Evolutionary conservation across 306 rosid species (phyloP).

Genomic region (Albizia julibrissin): DNA sequence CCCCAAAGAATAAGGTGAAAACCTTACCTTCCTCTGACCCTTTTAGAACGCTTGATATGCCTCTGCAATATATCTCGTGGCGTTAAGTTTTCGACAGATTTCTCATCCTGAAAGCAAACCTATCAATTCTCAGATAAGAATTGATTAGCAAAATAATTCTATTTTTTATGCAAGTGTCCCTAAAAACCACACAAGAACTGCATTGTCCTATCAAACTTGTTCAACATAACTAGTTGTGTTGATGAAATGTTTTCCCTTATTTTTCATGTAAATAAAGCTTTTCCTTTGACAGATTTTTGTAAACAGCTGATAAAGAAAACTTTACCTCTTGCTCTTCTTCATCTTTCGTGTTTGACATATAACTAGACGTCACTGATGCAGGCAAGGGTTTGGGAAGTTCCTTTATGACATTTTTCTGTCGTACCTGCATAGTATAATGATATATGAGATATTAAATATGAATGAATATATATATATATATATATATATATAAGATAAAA

Average conservation of each 20-base stretch:
- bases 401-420: constrained; percentile 48
- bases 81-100: constrained; percentile 49
- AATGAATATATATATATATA: constrained; percentile 19
- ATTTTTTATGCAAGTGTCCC: constrained; percentile 2
- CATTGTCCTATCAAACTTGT: constrained; percentile 9
- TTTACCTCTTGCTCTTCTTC: constrained; percentile 58
- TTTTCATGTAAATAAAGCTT: constrained; percentile 20
- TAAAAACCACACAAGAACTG: neutral
- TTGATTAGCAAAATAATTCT: constrained; percentile 2
- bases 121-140: constrained; percentile 10
- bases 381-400: constrained; percentile 83
- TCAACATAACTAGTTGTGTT: constrained; percentile 13
- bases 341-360: constrained; percentile 52
- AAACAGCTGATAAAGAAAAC: constrained; percentile 24
- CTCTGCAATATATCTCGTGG: constrained; percentile 61
- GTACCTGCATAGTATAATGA: constrained; percentile 55
- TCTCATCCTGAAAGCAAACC: constrained; percentile 54
- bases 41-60: constrained; percentile 77
- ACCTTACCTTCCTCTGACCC: constrained; percentile 72
- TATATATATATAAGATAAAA: neutral
- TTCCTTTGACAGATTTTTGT: constrained; percentile 22
- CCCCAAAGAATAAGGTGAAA: neutral
- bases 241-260: neutral
- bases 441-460: constrained; percentile 15
- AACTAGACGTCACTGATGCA: constrained; percentile 42